Evolutionary conservation across 2,329 filamentous ascomycete genomes (phyloP), one percentile per base, ranked within the genome.

Genomic region (Arthrobotrys entomopaga): DNA sequence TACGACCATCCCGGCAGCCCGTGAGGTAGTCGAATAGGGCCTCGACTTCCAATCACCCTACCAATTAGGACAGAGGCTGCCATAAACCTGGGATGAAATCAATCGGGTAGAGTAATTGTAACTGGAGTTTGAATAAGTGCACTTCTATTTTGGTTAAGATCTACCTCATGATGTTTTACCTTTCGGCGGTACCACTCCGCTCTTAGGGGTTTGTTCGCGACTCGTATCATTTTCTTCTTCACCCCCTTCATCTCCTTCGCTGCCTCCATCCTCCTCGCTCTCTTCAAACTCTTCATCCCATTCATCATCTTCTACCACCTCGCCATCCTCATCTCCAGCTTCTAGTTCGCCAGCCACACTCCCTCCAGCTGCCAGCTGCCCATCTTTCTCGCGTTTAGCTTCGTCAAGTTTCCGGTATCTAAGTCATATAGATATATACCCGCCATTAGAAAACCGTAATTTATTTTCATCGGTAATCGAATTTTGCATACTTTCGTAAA

Each of bases 401-500:
- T 86, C 85, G 2, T 84, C 85, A 0, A 91, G 81, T 79, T 85
- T 85, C 74, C 85, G 70, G 26, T 74, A 74, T 38, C 70, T 74
- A 59, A n/a, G 3, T n/a, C 13, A 46, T 19, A 46, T 46, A 46
- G 42, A 19, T n/a, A 34, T 34, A 6, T 34, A 29, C 26, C 29
- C 29, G 29, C 10, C 2, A 34, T 34, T 34, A 34, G 29, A 34
- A 10, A 34, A 3, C 1, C 15, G n/a, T 46, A n/a, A 13, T 19
- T 5, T 46, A 13, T 13, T 46, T 46, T n/a, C 6, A n/a, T 46
- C 5, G 11, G 11, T n/a, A 46, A 4, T 19, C 5, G 16, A 46
- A 46, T 4, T 7, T 19, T n/a, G 40, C 85, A 79, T 94, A 94
- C 82, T 97, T 97, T 78, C 92, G 86, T 79, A 89, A 87, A 65